Conservation (phyloP, 106 monocot genomes). For the Dioscorea zingiberensis region DNA sequence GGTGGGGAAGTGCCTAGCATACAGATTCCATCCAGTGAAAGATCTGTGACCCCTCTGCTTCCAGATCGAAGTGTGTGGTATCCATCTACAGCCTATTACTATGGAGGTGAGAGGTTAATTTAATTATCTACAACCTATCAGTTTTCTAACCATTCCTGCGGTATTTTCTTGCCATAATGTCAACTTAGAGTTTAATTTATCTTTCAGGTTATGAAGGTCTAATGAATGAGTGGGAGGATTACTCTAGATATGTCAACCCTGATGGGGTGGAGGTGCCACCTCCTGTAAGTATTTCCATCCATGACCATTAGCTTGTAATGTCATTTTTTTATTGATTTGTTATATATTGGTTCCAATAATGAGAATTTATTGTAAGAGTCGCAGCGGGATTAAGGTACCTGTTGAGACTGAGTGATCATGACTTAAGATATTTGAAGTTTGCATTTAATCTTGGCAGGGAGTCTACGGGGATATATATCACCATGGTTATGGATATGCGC, state of each 20-base stretch:
- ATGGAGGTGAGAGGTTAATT: constrained; percentile 19
- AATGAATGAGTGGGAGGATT: constrained; percentile 66
- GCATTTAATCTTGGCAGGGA: constrained; percentile 30
- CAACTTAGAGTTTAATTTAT: constrained; percentile 2
- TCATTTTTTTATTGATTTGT: too few relatives aligned
- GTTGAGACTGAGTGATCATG: too few relatives aligned
- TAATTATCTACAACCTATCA: too few relatives aligned
- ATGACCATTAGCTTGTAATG: too few relatives aligned
- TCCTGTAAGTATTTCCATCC: constrained; percentile 59
- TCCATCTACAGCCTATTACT: constrained; percentile 40
- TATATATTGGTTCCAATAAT: too few relatives aligned
- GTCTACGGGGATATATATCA: constrained; percentile 71
- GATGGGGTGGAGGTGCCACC: constrained; percentile 64
- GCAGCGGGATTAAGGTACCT: too few relatives aligned
- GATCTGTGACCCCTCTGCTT: constrained; percentile 49
- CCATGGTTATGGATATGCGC: constrained; percentile 56
- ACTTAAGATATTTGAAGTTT: background rate
- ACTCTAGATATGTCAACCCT: constrained; percentile 54
- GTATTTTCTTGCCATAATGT: background rate
- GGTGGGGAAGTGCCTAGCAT: constrained; percentile 17
- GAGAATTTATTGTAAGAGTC: too few relatives aligned
- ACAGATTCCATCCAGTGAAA: constrained; percentile 25
- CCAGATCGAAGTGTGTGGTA: constrained; percentile 55
- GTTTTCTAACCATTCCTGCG: background rate
- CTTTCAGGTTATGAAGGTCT: constrained; percentile 51